A percentile compares a stretch with the other conserved stretches of the same genome.
phyloP scores from a whole-genome alignment of 2,329 filamentous ascomycete species.

The Claviceps humidiphila region DNA sequence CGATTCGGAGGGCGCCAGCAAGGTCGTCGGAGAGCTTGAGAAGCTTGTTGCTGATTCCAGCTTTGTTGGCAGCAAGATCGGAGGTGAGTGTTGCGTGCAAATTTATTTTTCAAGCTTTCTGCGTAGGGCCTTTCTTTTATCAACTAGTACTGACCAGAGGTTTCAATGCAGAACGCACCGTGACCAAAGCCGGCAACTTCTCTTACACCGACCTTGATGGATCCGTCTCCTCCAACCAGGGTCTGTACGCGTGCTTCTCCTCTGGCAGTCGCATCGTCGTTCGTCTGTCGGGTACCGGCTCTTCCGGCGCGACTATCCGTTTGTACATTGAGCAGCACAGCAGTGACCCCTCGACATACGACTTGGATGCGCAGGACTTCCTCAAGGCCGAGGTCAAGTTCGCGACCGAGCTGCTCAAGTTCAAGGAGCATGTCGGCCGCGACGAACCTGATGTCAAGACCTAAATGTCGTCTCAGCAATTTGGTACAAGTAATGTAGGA shows the following conservation, averaged over 20 bases:
- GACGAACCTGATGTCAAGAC: slow-evolving; percentile 96
- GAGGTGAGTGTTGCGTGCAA: slow-evolving; percentile 33
- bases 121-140: neutral
- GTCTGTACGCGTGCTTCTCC: slow-evolving; percentile 86
- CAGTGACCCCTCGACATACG: slow-evolving; percentile 64
- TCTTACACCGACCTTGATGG: slow-evolving; percentile 98
- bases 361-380: slow-evolving; percentile 81
- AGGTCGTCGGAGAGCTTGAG: slow-evolving; percentile 71
- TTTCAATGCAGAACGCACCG: slow-evolving; percentile 49
- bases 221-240: slow-evolving; percentile 89
- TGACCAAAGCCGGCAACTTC: slow-evolving; percentile 86
- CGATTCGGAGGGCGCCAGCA: slow-evolving; percentile 79
- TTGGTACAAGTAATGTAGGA: too few species aligned
- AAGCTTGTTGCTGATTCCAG: slow-evolving; percentile 59
- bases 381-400: slow-evolving; percentile 80
- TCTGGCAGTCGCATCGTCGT: slow-evolving; percentile 93
- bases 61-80: slow-evolving; percentile 74
- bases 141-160: slow-evolving; percentile 3
- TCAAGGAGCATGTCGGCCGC: slow-evolving; percentile 86
- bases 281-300: slow-evolving; percentile 86
- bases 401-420: slow-evolving; percentile 72
- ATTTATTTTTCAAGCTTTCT: neutral
- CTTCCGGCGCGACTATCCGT: slow-evolving; percentile 88
- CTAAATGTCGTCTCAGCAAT: slow-evolving; percentile 26
- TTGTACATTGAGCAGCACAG: slow-evolving; percentile 97